These are phyloP conservation scores for Lactarius hengduanensis DNA, from an alignment of 768 basidiomycete genomes.

Conservation along the genomic window DNA sequence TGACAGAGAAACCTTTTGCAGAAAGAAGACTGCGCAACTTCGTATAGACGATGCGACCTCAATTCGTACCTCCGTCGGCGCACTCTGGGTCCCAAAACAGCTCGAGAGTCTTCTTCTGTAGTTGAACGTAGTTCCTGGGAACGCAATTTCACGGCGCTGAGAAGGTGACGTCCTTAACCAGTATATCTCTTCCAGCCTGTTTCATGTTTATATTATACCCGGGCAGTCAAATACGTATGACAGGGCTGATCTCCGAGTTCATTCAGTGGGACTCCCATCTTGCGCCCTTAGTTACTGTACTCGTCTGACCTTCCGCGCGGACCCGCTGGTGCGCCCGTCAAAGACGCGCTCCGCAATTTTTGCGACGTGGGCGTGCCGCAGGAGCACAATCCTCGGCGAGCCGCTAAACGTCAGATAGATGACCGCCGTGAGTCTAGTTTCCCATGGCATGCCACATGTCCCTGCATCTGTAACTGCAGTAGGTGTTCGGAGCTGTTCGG, in stretches of 20 bases:
- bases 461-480: no score
- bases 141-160: constrained; percentile 44
- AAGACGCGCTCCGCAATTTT: constrained; percentile 87
- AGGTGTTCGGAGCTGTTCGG: no score
- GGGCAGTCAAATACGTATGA: constrained; percentile 49
- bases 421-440: constrained; percentile 48
- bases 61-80: constrained; percentile 58
- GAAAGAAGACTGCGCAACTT: constrained; percentile 61
- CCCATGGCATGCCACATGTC: background rate
- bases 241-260: constrained; percentile 85
- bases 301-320: background rate
- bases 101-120: constrained; percentile 75
- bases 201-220: constrained; percentile 23
- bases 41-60: constrained; percentile 67
- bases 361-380: constrained; percentile 47
- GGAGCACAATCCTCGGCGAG: constrained; percentile 95
- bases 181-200: constrained; percentile 10
- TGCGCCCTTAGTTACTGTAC: background rate
- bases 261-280: constrained; percentile 35
- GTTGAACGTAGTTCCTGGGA: constrained; percentile 49
- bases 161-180: constrained; percentile 24
- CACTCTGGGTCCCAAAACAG: constrained; percentile 83
- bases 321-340: constrained; percentile 60
- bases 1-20: constrained; percentile 31
- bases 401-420: constrained; percentile 76